phyloP scores from a whole-genome alignment of 306 rosid species.

The Cucumis melo region DNA sequence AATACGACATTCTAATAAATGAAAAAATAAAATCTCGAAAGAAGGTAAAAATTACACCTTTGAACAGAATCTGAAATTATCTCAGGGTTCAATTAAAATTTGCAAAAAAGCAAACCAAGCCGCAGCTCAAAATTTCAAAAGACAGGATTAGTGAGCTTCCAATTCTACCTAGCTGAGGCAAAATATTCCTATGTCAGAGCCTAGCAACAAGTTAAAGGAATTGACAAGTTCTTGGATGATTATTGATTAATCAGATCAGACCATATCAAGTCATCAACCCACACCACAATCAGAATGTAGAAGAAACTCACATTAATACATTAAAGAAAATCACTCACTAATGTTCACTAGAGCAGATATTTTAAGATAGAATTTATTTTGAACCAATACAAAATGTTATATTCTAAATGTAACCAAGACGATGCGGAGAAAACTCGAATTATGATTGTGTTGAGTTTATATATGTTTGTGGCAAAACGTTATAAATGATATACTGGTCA shows the following conservation, averaged over 20 bases:
- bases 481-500: background rate
- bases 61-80: background rate
- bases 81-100: background rate
- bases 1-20: background rate
- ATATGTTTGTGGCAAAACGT: background rate
- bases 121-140: background rate
- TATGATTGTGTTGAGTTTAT: background rate
- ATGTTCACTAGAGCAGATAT: background rate
- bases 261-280: background rate
- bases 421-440: background rate
- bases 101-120: background rate
- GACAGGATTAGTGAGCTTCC: background rate
- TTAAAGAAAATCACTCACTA: background rate
- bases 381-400: background rate
- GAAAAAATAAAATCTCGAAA: background rate
- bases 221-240: background rate
- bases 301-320: background rate
- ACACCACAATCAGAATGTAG: background rate
- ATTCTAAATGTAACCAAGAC: background rate
- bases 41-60: background rate
- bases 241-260: background rate
- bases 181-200: background rate
- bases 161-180: background rate
- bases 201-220: background rate
- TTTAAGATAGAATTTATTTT: background rate